Evolutionary conservation across 352 stramenopile species (phyloP).

Genomic region (Pythium grandisporangium): DNA sequence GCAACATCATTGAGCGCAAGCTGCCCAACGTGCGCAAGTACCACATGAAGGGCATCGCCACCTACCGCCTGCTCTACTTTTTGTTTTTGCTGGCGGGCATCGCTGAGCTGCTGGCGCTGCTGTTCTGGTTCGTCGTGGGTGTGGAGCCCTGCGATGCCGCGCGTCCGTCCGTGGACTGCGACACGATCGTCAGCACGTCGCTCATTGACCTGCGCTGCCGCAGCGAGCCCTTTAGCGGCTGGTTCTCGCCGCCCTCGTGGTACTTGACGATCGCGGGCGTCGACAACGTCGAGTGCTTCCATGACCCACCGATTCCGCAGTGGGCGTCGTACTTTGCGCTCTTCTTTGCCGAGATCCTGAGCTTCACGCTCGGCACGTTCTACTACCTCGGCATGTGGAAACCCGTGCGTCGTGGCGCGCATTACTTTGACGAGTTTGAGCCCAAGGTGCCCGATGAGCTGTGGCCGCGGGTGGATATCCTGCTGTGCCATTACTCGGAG

Average conservation of each 20-base stretch:
- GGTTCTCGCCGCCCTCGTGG: slow-evolving; percentile 23
- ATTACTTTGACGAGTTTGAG: slow-evolving; percentile 42
- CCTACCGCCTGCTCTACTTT: slow-evolving; percentile 77
- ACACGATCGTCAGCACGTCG: slow-evolving; percentile 48
- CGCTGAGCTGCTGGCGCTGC: slow-evolving; percentile 55
- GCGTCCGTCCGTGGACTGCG: slow-evolving; percentile 35
- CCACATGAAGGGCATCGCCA: slow-evolving; percentile 82
- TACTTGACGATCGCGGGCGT: slow-evolving; percentile 36
- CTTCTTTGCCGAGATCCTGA: slow-evolving; percentile 22
- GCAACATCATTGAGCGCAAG: slow-evolving; percentile 85
- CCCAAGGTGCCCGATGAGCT: slow-evolving; percentile 31
- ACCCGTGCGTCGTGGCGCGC: slow-evolving; percentile 29
- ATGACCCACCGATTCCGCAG: slow-evolving; percentile 26
- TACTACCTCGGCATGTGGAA: slow-evolving; percentile 48
- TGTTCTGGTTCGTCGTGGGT: slow-evolving; percentile 85
- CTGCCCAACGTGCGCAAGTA: slow-evolving; percentile 86
- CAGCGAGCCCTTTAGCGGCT: slow-evolving; percentile 44
- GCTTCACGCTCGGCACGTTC: slow-evolving; percentile 22
- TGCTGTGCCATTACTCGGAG: slow-evolving; percentile 47
- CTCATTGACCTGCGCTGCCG: slow-evolving; percentile 39
- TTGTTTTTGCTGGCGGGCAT: slow-evolving; percentile 68
- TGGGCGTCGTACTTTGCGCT: slow-evolving; percentile 32
- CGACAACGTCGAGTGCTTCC: slow-evolving; percentile 42
- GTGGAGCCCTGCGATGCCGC: slow-evolving; percentile 61
- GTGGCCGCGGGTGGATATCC: slow-evolving; percentile 33